Evolutionary conservation across 192 early-diverging fungal genomes (phyloP).

Genomic region (Backusella luteola): DNA sequence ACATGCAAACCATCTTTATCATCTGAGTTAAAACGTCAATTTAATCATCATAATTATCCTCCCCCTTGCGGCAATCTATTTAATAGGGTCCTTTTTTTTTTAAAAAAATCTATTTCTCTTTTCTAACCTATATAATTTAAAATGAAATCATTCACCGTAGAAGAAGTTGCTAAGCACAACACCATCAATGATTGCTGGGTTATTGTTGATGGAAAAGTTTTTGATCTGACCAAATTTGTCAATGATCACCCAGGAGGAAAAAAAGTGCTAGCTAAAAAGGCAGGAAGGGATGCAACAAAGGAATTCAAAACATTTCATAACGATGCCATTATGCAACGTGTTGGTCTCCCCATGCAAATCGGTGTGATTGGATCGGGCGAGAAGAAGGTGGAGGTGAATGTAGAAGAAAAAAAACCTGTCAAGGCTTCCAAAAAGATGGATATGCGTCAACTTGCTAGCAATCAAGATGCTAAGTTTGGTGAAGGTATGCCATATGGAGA

Average conservation of each 20-base stretch:
- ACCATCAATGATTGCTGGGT: constrained; percentile 77
- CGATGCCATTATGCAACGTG: constrained; percentile 30
- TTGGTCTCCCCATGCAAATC: constrained; percentile 30
- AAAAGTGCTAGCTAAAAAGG: constrained; percentile 78
- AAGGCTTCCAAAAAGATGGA: neutral
- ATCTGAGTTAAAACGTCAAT: constrained; percentile 1
- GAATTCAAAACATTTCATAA: constrained; percentile 76
- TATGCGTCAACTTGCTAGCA: constrained; percentile 45
- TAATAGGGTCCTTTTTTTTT: neutral
- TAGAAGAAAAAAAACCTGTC: neutral
- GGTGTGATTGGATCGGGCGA: constrained; percentile 20
- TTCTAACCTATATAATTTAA: neutral
- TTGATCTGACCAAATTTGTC: constrained; percentile 69
- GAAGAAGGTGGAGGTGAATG: neutral
- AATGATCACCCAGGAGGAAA: constrained; percentile 91
- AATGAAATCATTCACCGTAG: constrained; percentile 48
- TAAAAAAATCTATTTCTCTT: neutral
- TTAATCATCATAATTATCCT: neutral
- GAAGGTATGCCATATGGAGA: constrained; percentile 65
- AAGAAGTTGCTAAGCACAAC: constrained; percentile 65
- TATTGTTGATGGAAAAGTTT: constrained; percentile 72
- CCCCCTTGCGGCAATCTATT: neutral
- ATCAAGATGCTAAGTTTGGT: constrained; percentile 52
- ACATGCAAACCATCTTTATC: neutral
- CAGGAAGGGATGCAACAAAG: constrained; percentile 76